Base-by-base conservation (phyloP, 805 yeast genomes). In the Starmerella khaoyaiensis region DNA sequence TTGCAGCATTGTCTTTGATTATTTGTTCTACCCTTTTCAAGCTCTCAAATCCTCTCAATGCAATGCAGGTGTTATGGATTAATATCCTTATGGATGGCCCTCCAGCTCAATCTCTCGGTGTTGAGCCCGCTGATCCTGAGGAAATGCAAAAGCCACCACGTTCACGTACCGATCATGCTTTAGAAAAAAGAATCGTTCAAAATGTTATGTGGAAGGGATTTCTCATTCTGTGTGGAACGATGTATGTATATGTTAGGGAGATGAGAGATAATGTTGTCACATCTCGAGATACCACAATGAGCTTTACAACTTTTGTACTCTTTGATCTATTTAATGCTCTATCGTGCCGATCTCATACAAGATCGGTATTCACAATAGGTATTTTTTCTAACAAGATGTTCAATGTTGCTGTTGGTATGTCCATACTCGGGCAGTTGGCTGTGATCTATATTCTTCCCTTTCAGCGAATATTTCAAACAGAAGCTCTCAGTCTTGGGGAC, bases 11-110 rank as follows among this genome's bases (percentile, higher is more conserved):
- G 38, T 76, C 94, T 0, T 65, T 87, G 50, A 76, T 90, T 53
- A 94, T 94, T 1, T 64, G 86, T 46, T 69, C 94, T 2, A 87
- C 97, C 1, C 62, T 86, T 39, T 76, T 86, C 54, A 81, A 81
- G 41, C 67, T 87, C 42, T 94, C 95, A 35, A 86, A 83, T 50
- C 98, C 98, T 9, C 68, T 87, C 50, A 87, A 87, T 56, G 95
- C 98, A 21, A 87, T 87, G 98, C 97, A 90, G 65, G 90, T 87
- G 51, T 65, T 87, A 52, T 87, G 97, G 96, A 87, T 87, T 57
- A 87, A 87, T 57, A 90, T 87, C 45, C 68, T 87, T 40, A 87
- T 87, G 98, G 98, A 87, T 62, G 98, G 98, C 1, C 98, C 98
- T 9, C 98, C 98, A 4, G 97, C 97, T 1, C 98, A 87, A 62